These are phyloP conservation scores for Penicillium decumbens DNA, from an alignment of 2,329 filamentous ascomycete genomes.

Conservation along the genomic window DNA sequence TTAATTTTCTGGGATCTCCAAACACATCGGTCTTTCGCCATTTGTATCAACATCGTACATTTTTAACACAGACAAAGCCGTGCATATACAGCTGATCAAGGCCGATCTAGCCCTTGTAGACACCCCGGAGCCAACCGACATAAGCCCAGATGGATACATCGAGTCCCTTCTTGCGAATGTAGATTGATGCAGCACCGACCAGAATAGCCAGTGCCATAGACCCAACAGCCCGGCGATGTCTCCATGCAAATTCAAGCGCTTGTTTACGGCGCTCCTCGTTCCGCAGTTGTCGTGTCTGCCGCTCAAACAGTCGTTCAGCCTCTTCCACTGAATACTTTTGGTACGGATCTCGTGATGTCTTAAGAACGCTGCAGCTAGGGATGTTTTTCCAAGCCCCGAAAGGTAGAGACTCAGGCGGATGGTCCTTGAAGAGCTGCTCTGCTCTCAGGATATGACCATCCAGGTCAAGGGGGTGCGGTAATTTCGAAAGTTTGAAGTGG, in stretches of 20 bases:
- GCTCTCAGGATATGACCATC: conserved; percentile 69
- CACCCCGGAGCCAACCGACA: conserved; percentile 25
- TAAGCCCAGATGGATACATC: conserved; percentile 35
- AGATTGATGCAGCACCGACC: conserved; percentile 64
- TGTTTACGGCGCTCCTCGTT: conserved; percentile 58
- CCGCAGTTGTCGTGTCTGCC: conserved; percentile 67
- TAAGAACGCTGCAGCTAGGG: conserved; percentile 73
- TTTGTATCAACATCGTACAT: conserved; percentile 7
- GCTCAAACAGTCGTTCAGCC: conserved; percentile 63
- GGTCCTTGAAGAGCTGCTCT: conserved; percentile 55
- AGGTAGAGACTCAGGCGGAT: conserved; percentile 68
- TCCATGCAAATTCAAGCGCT: conserved; percentile 52
- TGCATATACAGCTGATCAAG: neutral
- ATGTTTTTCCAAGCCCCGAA: conserved; percentile 64
- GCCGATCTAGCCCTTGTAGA: conserved; percentile 19
- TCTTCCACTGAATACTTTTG: conserved; percentile 58
- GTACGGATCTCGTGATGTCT: conserved; percentile 63
- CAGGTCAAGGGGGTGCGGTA: conserved; percentile 75
- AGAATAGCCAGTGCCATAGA: conserved; percentile 61
- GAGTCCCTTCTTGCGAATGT: conserved; percentile 51
- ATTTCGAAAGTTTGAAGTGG: conserved; percentile 78
- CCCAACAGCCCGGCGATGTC: conserved; percentile 61
- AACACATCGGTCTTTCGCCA: neutral
- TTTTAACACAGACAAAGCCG: neutral
- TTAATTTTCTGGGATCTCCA: neutral